phyloP scores from a whole-genome alignment of 768 basidiomycete species.

The Boletus pseudo-olivaceus region DNA sequence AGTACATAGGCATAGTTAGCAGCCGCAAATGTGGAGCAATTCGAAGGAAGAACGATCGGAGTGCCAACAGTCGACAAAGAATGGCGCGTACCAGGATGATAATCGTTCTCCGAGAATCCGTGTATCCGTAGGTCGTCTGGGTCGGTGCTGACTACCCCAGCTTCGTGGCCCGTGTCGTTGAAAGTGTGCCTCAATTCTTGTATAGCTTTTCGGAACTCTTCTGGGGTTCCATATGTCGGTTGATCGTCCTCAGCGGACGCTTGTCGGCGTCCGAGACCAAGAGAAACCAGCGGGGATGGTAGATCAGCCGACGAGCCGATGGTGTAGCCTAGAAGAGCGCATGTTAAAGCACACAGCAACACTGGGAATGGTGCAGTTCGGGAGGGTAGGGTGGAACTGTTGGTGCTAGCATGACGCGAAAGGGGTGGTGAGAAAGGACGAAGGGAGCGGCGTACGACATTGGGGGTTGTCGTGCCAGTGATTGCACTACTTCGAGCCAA shows the following conservation, averaged over 20 bases:
- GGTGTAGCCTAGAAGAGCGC: constrained; percentile 20
- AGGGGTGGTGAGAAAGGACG: not conserved
- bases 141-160: constrained; percentile 44
- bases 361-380: constrained; percentile 4
- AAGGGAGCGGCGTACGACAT: not conserved
- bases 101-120: constrained; percentile 51
- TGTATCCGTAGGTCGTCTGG: constrained; percentile 49
- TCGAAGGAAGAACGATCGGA: not conserved
- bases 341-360: constrained; percentile 17
- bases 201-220: constrained; percentile 54
- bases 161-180: not conserved
- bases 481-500: not conserved
- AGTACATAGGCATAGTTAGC: no score
- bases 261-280: constrained; percentile 4
- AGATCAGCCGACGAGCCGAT: constrained; percentile 12
- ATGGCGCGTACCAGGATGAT: constrained; percentile 44
- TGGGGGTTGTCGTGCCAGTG: not conserved
- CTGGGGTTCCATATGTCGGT: constrained; percentile 45
- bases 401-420: constrained; percentile 11
- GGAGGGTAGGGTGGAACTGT: not conserved
- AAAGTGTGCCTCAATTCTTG: constrained; percentile 44
- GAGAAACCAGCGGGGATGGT: constrained; percentile 2
- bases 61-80: not conserved
- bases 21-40: not conserved
- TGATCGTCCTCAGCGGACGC: constrained; percentile 6